Evolutionary conservation across 2,329 filamentous ascomycete genomes (phyloP).

Genomic region (Aspergillus puulaauensis): DNA sequence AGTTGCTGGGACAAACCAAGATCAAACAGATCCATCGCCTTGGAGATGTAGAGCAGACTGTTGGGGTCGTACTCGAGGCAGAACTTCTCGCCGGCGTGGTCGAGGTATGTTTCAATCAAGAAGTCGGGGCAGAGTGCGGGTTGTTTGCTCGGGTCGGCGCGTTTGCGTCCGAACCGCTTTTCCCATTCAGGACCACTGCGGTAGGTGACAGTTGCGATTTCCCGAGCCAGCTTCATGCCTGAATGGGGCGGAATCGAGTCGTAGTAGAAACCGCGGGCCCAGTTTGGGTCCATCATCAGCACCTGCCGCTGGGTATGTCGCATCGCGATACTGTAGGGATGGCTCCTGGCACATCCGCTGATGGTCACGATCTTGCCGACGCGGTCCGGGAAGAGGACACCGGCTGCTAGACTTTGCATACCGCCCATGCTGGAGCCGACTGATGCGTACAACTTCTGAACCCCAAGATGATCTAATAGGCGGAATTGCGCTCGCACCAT

Average conservation of each 20-base stretch:
- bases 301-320: constrained; percentile 96
- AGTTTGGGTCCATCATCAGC: constrained; percentile 98
- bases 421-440: constrained; percentile 98
- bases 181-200: constrained; percentile 97
- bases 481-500: constrained; percentile 97
- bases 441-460: constrained; percentile 80
- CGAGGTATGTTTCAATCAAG: constrained; percentile 94
- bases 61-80: constrained; percentile 96
- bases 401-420: constrained; percentile 92
- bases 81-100: constrained; percentile 98
- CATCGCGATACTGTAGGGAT: constrained; percentile 99
- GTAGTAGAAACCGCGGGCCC: constrained; percentile 95
- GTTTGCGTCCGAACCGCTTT: constrained; percentile 81
- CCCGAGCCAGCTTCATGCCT: constrained; percentile 95
- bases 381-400: constrained; percentile 76
- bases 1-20: constrained; percentile 71
- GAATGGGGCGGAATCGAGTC: constrained; percentile 83
- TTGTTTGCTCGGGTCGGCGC: constrained; percentile 81
- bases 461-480: constrained; percentile 74
- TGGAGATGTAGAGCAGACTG: constrained; percentile 91
- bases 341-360: constrained; percentile 88
- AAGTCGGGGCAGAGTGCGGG: constrained; percentile 97
- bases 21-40: constrained; percentile 98
- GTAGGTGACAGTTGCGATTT: constrained; percentile 98
- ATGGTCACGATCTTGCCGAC: constrained; percentile 84